Evolutionary conservation across 2,329 filamentous ascomycete species (phyloP).

Genomic region (Hansfordia pulvinata): DNA sequence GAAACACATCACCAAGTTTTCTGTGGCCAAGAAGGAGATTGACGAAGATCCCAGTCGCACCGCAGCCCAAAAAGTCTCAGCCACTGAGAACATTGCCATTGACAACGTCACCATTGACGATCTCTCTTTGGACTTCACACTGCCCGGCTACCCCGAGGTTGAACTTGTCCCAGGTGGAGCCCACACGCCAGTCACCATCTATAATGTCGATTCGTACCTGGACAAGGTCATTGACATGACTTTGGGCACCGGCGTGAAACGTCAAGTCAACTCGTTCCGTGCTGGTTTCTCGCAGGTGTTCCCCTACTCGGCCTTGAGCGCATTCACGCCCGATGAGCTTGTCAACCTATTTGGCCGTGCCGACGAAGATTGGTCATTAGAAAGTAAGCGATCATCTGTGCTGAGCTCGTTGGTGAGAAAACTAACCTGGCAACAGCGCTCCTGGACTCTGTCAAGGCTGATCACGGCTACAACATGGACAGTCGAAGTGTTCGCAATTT

Average conservation of each 20-base stretch:
- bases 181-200: conserved; percentile 65
- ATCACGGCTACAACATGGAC: conserved; percentile 97
- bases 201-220: conserved; percentile 83
- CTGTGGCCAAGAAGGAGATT: conserved; percentile 67
- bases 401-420: conserved; percentile 7
- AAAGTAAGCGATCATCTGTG: conserved; percentile 51
- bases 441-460: conserved; percentile 96
- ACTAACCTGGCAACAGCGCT: conserved; percentile 48
- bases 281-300: conserved; percentile 91
- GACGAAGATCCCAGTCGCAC: conserved; percentile 57
- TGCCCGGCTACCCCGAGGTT: conserved; percentile 81
- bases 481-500: conserved; percentile 91
- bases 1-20: conserved; percentile 77
- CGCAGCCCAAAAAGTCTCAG: conserved; percentile 55
- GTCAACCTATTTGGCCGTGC: conserved; percentile 87
- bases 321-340: conserved; percentile 89
- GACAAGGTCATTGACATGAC: conserved; percentile 88
- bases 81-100: conserved; percentile 56
- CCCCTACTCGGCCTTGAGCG: conserved; percentile 79
- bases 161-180: conserved; percentile 67
- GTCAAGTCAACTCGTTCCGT: conserved; percentile 84
- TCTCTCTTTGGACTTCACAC: conserved; percentile 81
- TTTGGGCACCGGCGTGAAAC: conserved; percentile 72
- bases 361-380: conserved; percentile 94
- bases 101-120: conserved; percentile 75